These are phyloP conservation scores for Limtongia smithiae DNA, from an alignment of 805 yeast species.

Conservation along the genomic window DNA sequence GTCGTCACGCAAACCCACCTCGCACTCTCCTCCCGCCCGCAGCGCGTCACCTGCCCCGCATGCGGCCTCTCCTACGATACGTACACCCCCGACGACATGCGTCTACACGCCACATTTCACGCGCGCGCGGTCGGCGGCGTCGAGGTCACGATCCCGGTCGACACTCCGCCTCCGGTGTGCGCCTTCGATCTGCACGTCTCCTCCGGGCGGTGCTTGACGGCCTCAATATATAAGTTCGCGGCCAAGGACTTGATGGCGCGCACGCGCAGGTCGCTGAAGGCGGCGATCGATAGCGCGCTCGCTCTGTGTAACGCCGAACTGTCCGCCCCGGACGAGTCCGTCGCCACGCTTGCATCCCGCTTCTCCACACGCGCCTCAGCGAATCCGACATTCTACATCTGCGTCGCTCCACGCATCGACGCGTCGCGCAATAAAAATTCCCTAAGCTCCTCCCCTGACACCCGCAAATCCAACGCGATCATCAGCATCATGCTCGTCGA, in stretches of 20 bases:
- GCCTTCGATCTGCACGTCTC: not conserved
- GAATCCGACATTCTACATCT: slow-evolving; percentile 3
- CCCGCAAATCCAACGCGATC: not conserved
- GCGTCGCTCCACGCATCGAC: slow-evolving; percentile 1
- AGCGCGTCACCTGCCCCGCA: slow-evolving; percentile 41
- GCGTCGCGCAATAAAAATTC: no score
- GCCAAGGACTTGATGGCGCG: not conserved
- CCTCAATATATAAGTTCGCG: slow-evolving; percentile 7
- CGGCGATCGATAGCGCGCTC: slow-evolving; percentile 38
- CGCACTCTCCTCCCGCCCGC: slow-evolving; percentile 19
- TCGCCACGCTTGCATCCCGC: not conserved
- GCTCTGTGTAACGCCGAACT: slow-evolving; percentile 50
- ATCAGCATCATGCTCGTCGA: slow-evolving; percentile 28
- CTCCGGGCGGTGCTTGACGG: not conserved
- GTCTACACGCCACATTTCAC: slow-evolving; percentile 50
- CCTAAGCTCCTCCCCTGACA: no score
- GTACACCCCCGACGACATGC: slow-evolving; percentile 42
- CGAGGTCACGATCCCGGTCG: slow-evolving; percentile 37
- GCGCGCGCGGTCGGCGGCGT: slow-evolving; percentile 44
- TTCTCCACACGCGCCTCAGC: not conserved
- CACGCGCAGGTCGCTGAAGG: slow-evolving; percentile 6
- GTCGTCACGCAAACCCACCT: slow-evolving; percentile 26
- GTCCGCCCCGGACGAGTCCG: slow-evolving; percentile 44
- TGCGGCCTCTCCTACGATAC: slow-evolving; percentile 55
- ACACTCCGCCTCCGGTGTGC: no score